phyloP scores from a whole-genome alignment of 371 early-diverging fungal species.

The Mucor saturninus region DNA sequence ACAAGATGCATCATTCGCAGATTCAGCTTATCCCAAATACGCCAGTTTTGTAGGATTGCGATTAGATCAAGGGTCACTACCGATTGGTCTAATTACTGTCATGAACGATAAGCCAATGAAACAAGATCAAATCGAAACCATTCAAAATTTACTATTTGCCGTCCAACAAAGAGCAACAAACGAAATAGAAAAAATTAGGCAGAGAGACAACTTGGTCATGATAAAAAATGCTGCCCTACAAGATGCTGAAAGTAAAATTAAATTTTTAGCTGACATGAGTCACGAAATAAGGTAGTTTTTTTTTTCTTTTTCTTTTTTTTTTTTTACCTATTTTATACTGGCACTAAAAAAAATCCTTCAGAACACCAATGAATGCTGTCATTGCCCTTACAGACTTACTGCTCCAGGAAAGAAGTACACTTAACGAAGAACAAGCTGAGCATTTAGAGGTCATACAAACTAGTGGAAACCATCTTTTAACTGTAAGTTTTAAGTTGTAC shows the following conservation, averaged over 20 bases:
- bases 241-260: slow-evolving; percentile 64
- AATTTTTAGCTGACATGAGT: slow-evolving; percentile 65
- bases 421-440: slow-evolving; percentile 58
- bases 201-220: slow-evolving; percentile 50
- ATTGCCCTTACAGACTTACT: slow-evolving; percentile 64
- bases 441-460: slow-evolving; percentile 66
- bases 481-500: slow-evolving; percentile 6
- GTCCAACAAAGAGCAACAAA: slow-evolving; percentile 44
- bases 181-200: slow-evolving; percentile 50
- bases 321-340: neutral
- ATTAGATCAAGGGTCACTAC: slow-evolving; percentile 15
- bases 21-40: slow-evolving; percentile 18
- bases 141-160: slow-evolving; percentile 31
- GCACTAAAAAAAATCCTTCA: neutral
- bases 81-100: slow-evolving; percentile 23
- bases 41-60: slow-evolving; percentile 27
- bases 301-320: neutral
- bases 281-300: slow-evolving; percentile 50
- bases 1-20: slow-evolving; percentile 9
- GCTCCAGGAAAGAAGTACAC: slow-evolving; percentile 51
- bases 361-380: slow-evolving; percentile 72
- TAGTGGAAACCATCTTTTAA: slow-evolving; percentile 64
- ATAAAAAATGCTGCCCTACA: slow-evolving; percentile 58
- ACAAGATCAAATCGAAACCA: slow-evolving; percentile 7
- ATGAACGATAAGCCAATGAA: slow-evolving; percentile 28